phyloP scores from a whole-genome alignment of 495 filamentous ascomycete species.

The Amphirosellinia nigrospora region DNA sequence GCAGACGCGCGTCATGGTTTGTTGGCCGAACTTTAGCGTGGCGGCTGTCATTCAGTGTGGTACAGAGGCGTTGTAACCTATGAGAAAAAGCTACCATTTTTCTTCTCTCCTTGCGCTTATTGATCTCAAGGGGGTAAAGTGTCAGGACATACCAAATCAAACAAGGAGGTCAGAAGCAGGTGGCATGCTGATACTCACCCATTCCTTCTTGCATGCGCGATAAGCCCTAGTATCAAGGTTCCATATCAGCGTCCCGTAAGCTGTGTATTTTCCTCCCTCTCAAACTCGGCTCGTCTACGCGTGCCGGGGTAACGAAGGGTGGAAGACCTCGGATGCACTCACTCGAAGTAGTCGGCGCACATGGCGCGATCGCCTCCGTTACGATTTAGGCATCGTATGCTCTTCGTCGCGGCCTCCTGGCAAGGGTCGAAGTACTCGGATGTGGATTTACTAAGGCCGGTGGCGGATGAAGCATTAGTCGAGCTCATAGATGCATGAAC shows the following conservation, averaged over 20 bases:
- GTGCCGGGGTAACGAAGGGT: not conserved
- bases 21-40: not conserved
- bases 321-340: conserved; percentile 38
- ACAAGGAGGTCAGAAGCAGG: not conserved
- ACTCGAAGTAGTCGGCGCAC: conserved; percentile 96
- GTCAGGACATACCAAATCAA: conserved; percentile 24
- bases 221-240: conserved; percentile 68
- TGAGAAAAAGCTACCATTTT: conserved; percentile 26
- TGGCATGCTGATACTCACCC: conserved; percentile 63
- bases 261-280: not conserved
- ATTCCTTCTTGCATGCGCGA: conserved; percentile 91
- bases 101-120: conserved; percentile 55
- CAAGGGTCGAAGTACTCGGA: conserved; percentile 94
- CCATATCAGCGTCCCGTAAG: conserved; percentile 30
- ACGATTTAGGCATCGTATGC: conserved; percentile 83
- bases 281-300: not conserved
- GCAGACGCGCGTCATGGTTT: not conserved
- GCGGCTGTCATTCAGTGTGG: not conserved
- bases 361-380: conserved; percentile 85
- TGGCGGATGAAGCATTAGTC: conserved; percentile 16
- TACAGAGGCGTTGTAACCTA: not conserved
- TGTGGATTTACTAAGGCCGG: conserved; percentile 69
- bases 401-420: conserved; percentile 87
- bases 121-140: conserved; percentile 45
- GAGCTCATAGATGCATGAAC: conserved; percentile 7